These are phyloP conservation scores for Mucuna pruriens DNA, from an alignment of 306 rosid species.

Conservation along the genomic window DNA sequence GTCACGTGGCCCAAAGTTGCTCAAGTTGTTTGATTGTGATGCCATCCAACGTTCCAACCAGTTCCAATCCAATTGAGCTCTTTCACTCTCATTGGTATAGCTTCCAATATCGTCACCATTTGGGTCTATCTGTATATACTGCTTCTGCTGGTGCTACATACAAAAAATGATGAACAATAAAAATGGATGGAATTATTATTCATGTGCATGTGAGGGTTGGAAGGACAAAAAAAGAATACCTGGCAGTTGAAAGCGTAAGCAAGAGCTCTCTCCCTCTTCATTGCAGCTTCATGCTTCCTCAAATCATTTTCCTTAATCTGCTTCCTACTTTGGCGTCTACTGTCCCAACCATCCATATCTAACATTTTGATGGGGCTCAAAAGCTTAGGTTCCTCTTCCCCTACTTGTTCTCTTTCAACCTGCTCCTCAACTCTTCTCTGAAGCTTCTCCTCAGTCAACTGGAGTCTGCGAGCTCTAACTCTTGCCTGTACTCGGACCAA, in stretches of 20 bases:
- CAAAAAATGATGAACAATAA: neutral
- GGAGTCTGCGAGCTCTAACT: constrained; percentile 79
- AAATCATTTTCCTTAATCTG: constrained; percentile 53
- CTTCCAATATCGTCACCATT: constrained; percentile 42
- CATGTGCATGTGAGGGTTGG: neutral
- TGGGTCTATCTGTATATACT: constrained; percentile 40
- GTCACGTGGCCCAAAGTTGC: constrained; percentile 42
- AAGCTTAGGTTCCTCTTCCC: constrained; percentile 44
- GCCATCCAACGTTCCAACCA: constrained; percentile 94
- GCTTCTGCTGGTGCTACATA: constrained; percentile 49
- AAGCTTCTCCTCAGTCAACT: constrained; percentile 58
- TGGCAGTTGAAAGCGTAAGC: constrained; percentile 77
- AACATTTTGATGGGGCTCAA: constrained; percentile 53
- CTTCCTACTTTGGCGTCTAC: constrained; percentile 52
- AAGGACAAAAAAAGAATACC: constrained; percentile 43
- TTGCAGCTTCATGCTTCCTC: constrained; percentile 62
- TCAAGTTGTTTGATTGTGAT: constrained; percentile 53
- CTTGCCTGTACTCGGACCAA: constrained; percentile 84
- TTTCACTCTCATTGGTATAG: constrained; percentile 45
- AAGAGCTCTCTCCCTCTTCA: constrained; percentile 80
- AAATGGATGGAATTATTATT: neutral
- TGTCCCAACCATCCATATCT: constrained; percentile 48
- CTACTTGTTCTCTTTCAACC: constrained; percentile 15
- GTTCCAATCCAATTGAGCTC: constrained; percentile 77
- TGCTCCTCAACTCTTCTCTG: constrained; percentile 39